These are phyloP conservation scores for Punctularia strigosozonata DNA, from an alignment of 768 basidiomycete species.

Conservation along the genomic window DNA sequence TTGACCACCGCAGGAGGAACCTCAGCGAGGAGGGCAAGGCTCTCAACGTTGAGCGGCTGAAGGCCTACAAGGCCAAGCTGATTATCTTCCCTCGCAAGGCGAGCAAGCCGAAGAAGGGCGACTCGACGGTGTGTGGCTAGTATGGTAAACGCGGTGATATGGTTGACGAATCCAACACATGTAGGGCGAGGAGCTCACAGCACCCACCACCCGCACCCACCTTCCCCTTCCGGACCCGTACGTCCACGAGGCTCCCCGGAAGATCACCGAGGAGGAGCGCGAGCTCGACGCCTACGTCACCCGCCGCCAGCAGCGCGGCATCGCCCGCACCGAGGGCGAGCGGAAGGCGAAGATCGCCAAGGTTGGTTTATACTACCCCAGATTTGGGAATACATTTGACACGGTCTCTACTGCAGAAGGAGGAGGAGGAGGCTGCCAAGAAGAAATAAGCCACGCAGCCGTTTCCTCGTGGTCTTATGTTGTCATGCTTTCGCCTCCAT, in stretches of 20 bases:
- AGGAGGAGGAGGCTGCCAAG: slow-evolving; percentile 87
- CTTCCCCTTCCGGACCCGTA: slow-evolving; percentile 58
- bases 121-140: slow-evolving; percentile 62
- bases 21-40: slow-evolving; percentile 94
- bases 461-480: too few relatives aligned
- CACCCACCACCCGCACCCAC: slow-evolving; percentile 56
- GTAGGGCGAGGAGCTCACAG: slow-evolving; percentile 75
- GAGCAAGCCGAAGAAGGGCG: slow-evolving; percentile 91
- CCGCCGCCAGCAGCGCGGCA: slow-evolving; percentile 76
- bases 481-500: too few relatives aligned
- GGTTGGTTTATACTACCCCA: slow-evolving; percentile 33
- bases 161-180: neutral
- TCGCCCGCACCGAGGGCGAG: slow-evolving; percentile 73
- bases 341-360: slow-evolving; percentile 82
- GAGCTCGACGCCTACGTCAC: slow-evolving; percentile 81
- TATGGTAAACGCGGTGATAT: neutral
- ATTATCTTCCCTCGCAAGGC: slow-evolving; percentile 97
- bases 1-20: slow-evolving; percentile 96
- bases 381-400: slow-evolving; percentile 6
- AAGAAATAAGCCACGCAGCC: slow-evolving; percentile 52
- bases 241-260: slow-evolving; percentile 76
- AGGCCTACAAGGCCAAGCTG: slow-evolving; percentile 85
- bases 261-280: slow-evolving; percentile 86
- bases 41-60: slow-evolving; percentile 87
- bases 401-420: slow-evolving; percentile 41